Evolutionary conservation across 345 rosid species (phyloP).

Genomic region (Melaleuca alternifolia): DNA sequence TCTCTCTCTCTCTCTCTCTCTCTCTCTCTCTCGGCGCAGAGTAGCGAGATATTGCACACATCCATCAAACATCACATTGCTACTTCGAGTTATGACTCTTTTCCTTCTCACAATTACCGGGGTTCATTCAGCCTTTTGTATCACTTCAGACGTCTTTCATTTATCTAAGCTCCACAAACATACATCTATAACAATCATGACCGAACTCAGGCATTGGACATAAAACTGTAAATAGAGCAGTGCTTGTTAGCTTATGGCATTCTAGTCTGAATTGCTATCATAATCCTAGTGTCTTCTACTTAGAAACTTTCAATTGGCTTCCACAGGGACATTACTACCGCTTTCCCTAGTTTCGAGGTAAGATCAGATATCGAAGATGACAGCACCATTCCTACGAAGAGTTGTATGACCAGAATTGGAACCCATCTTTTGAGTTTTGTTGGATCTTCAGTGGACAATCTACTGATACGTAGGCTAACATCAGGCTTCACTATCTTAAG

Average conservation of each 20-base stretch:
- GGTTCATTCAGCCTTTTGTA: neutral
- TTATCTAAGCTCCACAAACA: neutral
- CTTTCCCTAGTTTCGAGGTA: slow-evolving; percentile 24
- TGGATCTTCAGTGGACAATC: neutral
- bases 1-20: neutral
- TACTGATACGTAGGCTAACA: neutral
- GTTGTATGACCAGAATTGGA: neutral
- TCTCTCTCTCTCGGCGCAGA: neutral
- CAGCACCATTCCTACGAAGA: neutral
- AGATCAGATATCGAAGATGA: slow-evolving; percentile 15
- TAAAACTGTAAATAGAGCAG: neutral
- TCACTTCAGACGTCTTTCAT: neutral
- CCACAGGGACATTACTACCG: slow-evolving; percentile 20
- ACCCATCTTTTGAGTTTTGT: neutral
- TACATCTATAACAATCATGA: neutral
- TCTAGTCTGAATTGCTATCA: neutral
- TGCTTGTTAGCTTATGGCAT: neutral
- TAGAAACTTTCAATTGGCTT: neutral
- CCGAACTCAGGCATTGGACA: neutral
- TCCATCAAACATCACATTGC: neutral
- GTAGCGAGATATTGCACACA: neutral
- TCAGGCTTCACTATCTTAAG: neutral
- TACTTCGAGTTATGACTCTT: neutral
- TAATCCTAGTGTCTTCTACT: slow-evolving; percentile 1
- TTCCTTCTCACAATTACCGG: neutral